These are phyloP conservation scores for Sugiyamaella qingdaonensis DNA, from an alignment of 805 yeast genomes.

Conservation along the genomic window DNA sequence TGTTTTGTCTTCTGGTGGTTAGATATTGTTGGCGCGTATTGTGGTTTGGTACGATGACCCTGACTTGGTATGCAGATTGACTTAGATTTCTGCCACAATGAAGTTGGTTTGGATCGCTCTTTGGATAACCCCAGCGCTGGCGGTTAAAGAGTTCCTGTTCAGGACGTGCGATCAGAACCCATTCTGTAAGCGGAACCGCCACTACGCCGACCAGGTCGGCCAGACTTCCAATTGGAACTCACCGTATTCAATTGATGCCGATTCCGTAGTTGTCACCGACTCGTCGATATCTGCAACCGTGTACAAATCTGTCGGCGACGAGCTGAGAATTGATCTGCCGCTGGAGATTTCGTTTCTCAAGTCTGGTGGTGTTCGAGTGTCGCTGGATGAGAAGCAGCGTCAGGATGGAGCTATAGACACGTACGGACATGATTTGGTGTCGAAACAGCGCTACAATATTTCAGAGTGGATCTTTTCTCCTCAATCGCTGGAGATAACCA, in stretches of 20 bases:
- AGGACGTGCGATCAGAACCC: constrained; percentile 78
- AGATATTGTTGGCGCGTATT: no score
- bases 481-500: constrained; percentile 35
- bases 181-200: constrained; percentile 76
- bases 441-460: constrained; percentile 54
- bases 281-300: constrained; percentile 30
- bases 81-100: not conserved
- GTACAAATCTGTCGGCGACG: constrained; percentile 27
- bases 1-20: no score
- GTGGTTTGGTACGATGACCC: no score
- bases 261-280: constrained; percentile 28
- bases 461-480: constrained; percentile 54
- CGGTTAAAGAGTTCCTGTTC: constrained; percentile 37
- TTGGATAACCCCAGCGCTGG: constrained; percentile 7
- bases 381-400: constrained; percentile 61
- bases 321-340: constrained; percentile 42
- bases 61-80: not conserved
- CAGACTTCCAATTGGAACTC: constrained; percentile 16
- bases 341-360: constrained; percentile 53
- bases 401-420: constrained; percentile 23
- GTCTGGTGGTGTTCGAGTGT: constrained; percentile 55
- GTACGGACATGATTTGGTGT: constrained; percentile 31
- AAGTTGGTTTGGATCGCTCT: not conserved
- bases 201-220: constrained; percentile 45
- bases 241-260: constrained; percentile 40